These are phyloP conservation scores for Talaromyces sp. DNA, from an alignment of 2,329 filamentous ascomycete genomes.

Conservation along the genomic window DNA sequence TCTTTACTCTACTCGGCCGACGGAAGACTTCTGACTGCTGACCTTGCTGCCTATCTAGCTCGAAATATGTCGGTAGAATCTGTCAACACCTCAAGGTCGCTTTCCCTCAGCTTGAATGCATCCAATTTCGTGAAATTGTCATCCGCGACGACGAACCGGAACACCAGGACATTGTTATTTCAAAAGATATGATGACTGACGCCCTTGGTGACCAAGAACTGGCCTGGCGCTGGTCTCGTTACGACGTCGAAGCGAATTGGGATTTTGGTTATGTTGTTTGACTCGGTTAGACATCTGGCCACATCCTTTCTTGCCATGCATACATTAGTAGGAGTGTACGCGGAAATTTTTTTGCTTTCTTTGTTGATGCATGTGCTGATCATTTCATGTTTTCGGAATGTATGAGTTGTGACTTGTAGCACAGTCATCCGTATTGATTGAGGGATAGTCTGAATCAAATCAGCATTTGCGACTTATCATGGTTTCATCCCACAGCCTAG, in stretches of 20 bases:
- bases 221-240: not conserved
- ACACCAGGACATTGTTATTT: not conserved
- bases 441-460: not conserved
- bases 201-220: not conserved
- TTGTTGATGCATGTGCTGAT: no score
- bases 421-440: not conserved
- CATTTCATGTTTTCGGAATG: not conserved
- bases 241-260: not conserved
- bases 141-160: not conserved
- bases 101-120: not conserved
- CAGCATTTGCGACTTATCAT: not conserved
- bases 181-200: not conserved
- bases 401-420: not conserved
- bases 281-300: not conserved
- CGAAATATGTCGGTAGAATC: not conserved
- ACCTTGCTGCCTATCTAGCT: not conserved
- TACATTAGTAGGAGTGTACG: no score
- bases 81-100: not conserved
- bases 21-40: not conserved
- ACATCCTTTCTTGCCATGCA: no score
- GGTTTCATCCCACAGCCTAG: not conserved
- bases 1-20: not conserved
- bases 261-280: constrained; percentile 1
- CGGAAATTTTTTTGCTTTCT: no score
- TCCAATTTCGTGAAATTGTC: not conserved